Evolutionary conservation across 768 basidiomycete genomes (phyloP), one percentile per base, ranked within the genome.

Genomic region (Boletus huronensis): DNA sequence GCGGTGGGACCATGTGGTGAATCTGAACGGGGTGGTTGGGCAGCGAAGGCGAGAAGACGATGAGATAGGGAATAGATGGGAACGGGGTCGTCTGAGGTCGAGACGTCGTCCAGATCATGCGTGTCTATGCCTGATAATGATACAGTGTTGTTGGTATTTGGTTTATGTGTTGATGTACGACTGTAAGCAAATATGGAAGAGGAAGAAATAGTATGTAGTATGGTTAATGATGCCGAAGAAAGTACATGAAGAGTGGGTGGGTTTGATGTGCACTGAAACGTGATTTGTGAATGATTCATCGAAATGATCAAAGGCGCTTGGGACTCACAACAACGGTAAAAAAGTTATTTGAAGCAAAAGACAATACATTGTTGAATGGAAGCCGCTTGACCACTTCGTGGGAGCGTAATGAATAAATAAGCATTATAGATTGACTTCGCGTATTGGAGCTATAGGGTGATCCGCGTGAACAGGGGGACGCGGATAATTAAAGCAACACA

Each of bases 11-110:
- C 62, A 32, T 52, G 64, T 7, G 58, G 48, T 16, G 62, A 62
- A 59, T 67, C 66, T 5, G 61, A 31, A 36, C 63, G 64, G 16
- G 74, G 65, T 29, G 72, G 63, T 10, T 68, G 72, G n/a, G 73
- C 70, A 9, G 80, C 77, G 59, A 79, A 88, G 5, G 83, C 86
- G 14, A 90, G 74, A 25, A 90, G 78, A 10, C 87, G 83, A 34
- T 76, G 69, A 13, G 83, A 83, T 19, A 87, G 72, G 3, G 84
- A 75, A 64, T 82, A 88, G 10, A 86, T 70, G 1, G 88, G 82
- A n/a, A 60, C 69, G 1, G 75, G 75, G 31, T 59, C 51, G 63
- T 58, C 54, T 28, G 54, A 16, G 6, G 50, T 45, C 13, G 58
- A 54, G 61, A 29, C 16, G 42, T 60, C 58, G 55, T 58, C 58